Evolutionary conservation across 2,329 filamentous ascomycete genomes (phyloP).

Genomic region (Gliomastix tumulicola): DNA sequence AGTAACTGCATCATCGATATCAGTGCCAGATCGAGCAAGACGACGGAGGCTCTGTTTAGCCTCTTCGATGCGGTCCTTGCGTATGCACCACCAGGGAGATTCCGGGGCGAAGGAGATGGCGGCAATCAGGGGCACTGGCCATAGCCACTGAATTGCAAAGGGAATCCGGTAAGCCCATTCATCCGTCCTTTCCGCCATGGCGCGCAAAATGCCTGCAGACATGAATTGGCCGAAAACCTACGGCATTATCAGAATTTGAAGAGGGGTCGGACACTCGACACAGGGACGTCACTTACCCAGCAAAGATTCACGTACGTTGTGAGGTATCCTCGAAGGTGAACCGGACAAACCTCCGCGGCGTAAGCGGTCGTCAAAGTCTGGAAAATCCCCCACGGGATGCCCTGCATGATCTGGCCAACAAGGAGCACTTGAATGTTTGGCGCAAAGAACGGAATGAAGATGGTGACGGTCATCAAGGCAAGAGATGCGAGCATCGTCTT

Average conservation of each 20-base stretch:
- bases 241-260: no score
- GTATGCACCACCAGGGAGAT: slow-evolving; percentile 19
- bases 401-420: slow-evolving; percentile 36
- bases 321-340: slow-evolving; percentile 37
- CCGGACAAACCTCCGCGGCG: slow-evolving; percentile 37
- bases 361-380: slow-evolving; percentile 40
- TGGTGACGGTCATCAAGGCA: slow-evolving; percentile 27
- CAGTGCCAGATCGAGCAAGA: slow-evolving; percentile 19
- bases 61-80: slow-evolving; percentile 36
- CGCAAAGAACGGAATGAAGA: slow-evolving; percentile 42
- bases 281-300: no score
- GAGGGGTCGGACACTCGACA: no score
- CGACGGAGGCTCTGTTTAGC: slow-evolving; percentile 40
- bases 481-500: slow-evolving; percentile 38
- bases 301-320: slow-evolving; percentile 27
- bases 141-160: slow-evolving; percentile 26
- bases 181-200: slow-evolving; percentile 19
- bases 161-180: slow-evolving; percentile 28
- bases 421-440: slow-evolving; percentile 30
- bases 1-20: not conserved
- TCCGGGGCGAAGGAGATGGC: slow-evolving; percentile 18
- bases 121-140: slow-evolving; percentile 16
- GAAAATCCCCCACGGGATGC: slow-evolving; percentile 39
- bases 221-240: slow-evolving; percentile 27
- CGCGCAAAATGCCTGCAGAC: slow-evolving; percentile 26